Base-by-base conservation (phyloP, 176 grass and related monocot species). In the Puya raimondii region DNA sequence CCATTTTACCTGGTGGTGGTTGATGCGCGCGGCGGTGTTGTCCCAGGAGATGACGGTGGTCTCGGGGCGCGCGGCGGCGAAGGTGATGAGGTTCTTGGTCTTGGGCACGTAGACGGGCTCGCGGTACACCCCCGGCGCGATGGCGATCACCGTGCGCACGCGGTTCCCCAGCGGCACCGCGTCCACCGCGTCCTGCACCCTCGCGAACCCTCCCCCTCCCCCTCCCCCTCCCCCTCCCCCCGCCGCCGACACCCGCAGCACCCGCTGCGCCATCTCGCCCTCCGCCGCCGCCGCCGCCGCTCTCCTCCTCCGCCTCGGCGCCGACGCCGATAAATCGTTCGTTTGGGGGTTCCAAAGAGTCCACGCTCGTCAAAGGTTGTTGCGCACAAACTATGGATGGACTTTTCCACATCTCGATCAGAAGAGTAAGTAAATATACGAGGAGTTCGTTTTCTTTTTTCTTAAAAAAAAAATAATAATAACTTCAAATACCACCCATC, bases 31-130 rank as follows among this genome's bases (percentile, higher is more conserved):
- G 70, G 95, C 87, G 47, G 80, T 91, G 75, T 99, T 99, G 79
- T 99, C 95, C 90, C 95, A 99, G 10, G 82, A 78, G 69, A 94
- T 73, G 80, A 99, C 68, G 76, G 90, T 91, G 77, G 80, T 8
- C 80, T 99, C 90, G 1, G 95, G 82, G 48, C 63, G 72, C 6
- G 68, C 63, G 49, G 75, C 95, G 57, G 87, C 76, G 78, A 99
- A 23, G 72, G 89, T 99, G 77, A 99, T 80, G 82, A 93, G 71
- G 75, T 88, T 93, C 85, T 81, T 93, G 21, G 94, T 93, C 84
- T 99, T 99, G 68, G 90, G 84, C 33, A 99, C 69, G 69, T 99
- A 88, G 12, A 99, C 80, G 48, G 95, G 82, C 81, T 94, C 87
- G 68, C 80, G 83, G 64, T 99, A 99, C 20, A 84, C 65, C 49